Percentiles rank a stretch among this genome's conserved stretches.
Conservation (phyloP, 805 yeast species). For the Suhomyces sp. region DNA sequence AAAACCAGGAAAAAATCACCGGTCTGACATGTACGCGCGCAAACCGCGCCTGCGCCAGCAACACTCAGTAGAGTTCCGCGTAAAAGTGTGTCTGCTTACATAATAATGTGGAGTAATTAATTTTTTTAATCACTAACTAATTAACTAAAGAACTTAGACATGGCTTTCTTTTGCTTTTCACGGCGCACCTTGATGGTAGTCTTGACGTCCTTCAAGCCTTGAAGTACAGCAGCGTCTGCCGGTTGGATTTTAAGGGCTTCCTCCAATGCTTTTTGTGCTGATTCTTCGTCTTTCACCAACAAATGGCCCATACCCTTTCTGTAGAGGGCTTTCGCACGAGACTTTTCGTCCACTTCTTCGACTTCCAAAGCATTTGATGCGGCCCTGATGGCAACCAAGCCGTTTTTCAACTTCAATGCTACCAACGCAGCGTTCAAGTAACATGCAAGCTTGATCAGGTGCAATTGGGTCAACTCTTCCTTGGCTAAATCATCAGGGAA, state of each 20-base stretch:
- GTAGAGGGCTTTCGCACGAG: conserved; percentile 80
- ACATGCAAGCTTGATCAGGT: conserved; percentile 59
- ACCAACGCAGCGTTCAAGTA: conserved; percentile 73
- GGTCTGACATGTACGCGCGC: background rate
- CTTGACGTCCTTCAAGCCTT: conserved; percentile 62
- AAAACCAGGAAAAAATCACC: conserved; percentile 3
- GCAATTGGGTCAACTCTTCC: conserved; percentile 48
- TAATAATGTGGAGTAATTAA: conserved; percentile 3
- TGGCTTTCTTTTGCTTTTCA: conserved; percentile 70
- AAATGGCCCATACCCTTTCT: conserved; percentile 79
- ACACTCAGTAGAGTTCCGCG: background rate
- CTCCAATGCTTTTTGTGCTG: conserved; percentile 63
- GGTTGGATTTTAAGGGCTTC: conserved; percentile 66
- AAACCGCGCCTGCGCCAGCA: background rate
- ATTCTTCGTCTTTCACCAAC: conserved; percentile 62
- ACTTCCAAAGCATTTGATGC: conserved; percentile 66
- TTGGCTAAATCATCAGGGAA: conserved; percentile 66
- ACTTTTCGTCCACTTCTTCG: conserved; percentile 57
- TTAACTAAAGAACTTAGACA: conserved; percentile 59
- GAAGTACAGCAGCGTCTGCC: conserved; percentile 65
- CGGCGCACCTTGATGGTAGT: conserved; percentile 48
- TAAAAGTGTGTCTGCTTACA: background rate
- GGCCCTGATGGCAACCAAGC: conserved; percentile 52
- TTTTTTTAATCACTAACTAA: too few relatives aligned
- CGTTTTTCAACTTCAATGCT: conserved; percentile 60